Conservation (phyloP, 345 rosid genomes). For the Rhodamnia argentea region DNA sequence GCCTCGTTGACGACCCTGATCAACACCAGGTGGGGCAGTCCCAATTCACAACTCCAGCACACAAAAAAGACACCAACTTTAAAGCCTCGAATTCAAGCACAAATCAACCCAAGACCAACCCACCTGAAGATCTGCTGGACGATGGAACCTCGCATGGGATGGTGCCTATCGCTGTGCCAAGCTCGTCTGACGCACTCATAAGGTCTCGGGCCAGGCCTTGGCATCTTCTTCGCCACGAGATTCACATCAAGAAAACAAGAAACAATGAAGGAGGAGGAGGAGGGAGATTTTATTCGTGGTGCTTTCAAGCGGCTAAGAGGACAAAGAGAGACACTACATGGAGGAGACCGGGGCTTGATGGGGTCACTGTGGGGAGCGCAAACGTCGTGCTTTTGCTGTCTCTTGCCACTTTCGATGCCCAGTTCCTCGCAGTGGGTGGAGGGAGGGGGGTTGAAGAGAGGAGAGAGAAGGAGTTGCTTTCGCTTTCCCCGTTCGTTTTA, state of each 20-base stretch:
- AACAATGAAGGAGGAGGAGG: not conserved
- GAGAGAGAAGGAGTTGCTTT: constrained; percentile 19
- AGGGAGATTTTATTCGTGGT: too few species aligned
- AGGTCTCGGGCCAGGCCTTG: constrained; percentile 92
- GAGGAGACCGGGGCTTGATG: constrained; percentile 7
- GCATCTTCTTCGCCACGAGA: constrained; percentile 39
- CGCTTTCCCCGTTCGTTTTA: not conserved
- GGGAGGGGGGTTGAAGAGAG: not conserved
- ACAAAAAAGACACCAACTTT: not conserved
- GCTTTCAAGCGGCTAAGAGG: not conserved
- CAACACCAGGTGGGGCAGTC: constrained; percentile 18
- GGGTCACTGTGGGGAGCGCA: constrained; percentile 15
- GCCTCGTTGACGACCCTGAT: constrained; percentile 56
- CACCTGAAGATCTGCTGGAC: constrained; percentile 94
- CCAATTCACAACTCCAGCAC: constrained; percentile 4
- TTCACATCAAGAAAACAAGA: not conserved
- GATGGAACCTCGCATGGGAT: constrained; percentile 77
- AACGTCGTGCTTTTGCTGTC: constrained; percentile 2
- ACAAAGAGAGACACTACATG: not conserved
- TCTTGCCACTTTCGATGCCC: constrained; percentile 17
- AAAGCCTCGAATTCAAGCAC: not conserved
- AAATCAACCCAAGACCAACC: constrained; percentile 10
- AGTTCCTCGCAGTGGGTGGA: constrained; percentile 17
- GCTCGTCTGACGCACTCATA: constrained; percentile 91
- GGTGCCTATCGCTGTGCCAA: constrained; percentile 98